Conservation (phyloP, 2,329 filamentous ascomycete genomes). For the Pyrenophora teres region DNA sequence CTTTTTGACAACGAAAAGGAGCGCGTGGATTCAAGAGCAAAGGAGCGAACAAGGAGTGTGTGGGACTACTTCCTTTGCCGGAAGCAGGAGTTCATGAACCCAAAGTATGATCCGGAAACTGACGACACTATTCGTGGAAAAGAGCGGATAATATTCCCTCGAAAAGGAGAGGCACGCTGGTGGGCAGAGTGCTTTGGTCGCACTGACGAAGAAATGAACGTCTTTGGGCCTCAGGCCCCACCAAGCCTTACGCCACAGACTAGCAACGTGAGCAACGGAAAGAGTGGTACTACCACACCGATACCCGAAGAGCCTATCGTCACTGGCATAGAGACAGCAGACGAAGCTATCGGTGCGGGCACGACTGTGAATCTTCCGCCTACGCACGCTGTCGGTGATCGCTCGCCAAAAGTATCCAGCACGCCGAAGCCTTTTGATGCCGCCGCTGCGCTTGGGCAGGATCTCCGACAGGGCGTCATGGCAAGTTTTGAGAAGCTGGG, state of each 20-base stretch:
- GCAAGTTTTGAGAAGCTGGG: slow-evolving; percentile 40
- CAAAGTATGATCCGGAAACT: slow-evolving; percentile 72
- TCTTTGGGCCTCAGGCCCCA: slow-evolving; percentile 42
- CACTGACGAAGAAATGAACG: slow-evolving; percentile 92
- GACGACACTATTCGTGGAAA: slow-evolving; percentile 80
- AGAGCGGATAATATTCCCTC: slow-evolving; percentile 83
- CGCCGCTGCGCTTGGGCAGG: slow-evolving; percentile 36
- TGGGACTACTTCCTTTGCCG: slow-evolving; percentile 95
- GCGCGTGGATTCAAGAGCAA: slow-evolving; percentile 70
- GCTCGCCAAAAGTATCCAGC: slow-evolving; percentile 8
- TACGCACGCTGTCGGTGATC: slow-evolving; percentile 26
- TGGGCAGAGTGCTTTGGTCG: slow-evolving; percentile 89
- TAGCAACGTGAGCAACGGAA: slow-evolving; percentile 30
- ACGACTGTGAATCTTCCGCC: slow-evolving; percentile 32
- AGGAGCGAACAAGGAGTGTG: slow-evolving; percentile 78
- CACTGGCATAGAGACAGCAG: slow-evolving; percentile 42
- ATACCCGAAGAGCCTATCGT: slow-evolving; percentile 41
- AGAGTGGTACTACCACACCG: slow-evolving; percentile 33
- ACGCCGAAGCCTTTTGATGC: slow-evolving; percentile 30
- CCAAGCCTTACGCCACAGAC: slow-evolving; percentile 35
- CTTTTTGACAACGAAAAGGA: slow-evolving; percentile 94
- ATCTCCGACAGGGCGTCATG: slow-evolving; percentile 38
- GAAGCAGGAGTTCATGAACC: slow-evolving; percentile 79
- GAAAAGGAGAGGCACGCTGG: slow-evolving; percentile 80
- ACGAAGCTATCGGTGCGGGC: slow-evolving; percentile 39